Evolutionary conservation across 2,329 filamentous ascomycete genomes (phyloP).

Genomic region (Colletotrichum salicis): DNA sequence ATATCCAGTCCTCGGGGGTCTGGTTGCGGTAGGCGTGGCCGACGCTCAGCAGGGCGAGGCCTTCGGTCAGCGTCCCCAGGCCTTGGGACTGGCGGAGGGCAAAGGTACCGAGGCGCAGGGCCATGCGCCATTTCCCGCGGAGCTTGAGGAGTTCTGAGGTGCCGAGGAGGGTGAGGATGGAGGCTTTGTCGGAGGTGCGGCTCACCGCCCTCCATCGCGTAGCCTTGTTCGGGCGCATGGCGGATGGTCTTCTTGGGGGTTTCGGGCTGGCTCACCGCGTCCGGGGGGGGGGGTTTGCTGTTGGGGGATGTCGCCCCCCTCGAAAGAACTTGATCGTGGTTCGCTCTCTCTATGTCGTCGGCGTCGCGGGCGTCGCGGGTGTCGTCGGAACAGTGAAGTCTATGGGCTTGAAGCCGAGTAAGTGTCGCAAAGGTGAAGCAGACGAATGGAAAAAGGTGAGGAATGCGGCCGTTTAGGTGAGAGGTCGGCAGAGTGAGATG

Average conservation of each 20-base stretch:
- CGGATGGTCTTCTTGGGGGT: conserved; percentile 16
- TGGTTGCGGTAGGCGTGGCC: conserved; percentile 36
- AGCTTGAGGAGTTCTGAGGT: conserved; percentile 32
- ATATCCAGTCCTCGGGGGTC: conserved; percentile 32
- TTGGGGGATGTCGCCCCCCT: conserved; percentile 23
- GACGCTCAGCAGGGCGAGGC: conserved; percentile 34
- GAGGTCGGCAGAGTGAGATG: conserved; percentile 12
- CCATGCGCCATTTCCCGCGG: conserved; percentile 33
- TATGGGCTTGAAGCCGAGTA: not conserved
- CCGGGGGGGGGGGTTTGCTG: conserved; percentile 12
- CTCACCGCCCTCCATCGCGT: conserved; percentile 35
- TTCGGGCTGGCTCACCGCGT: conserved; percentile 34
- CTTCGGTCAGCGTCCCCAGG: conserved; percentile 31
- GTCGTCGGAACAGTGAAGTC: not conserved
- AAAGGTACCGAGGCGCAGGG: conserved; percentile 21
- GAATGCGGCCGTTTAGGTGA: conserved; percentile 10
- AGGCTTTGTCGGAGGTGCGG: conserved; percentile 31
- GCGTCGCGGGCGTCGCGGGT: not conserved
- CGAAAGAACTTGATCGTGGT: not conserved
- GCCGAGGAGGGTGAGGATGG: conserved; percentile 33
- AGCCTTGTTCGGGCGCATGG: conserved; percentile 32
- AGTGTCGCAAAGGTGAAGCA: not conserved
- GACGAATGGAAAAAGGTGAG: not conserved
- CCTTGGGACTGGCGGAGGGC: conserved; percentile 28
- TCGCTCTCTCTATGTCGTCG: conserved; percentile 2